These are phyloP conservation scores for Penicillium malachiteum DNA, from an alignment of 495 filamentous ascomycete species.

Conservation along the genomic window DNA sequence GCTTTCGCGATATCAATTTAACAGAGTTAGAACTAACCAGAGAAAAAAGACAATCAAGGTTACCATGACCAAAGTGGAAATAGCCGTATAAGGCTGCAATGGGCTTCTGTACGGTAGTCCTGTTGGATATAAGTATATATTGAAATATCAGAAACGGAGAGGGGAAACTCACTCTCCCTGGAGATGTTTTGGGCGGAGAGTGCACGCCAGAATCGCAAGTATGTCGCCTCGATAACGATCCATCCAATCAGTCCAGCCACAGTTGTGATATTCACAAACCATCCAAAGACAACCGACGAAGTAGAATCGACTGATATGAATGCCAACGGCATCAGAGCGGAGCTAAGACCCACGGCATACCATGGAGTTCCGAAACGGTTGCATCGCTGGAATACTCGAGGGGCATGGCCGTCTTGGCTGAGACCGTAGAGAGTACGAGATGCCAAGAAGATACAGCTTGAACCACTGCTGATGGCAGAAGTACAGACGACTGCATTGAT, in stretches of 20 bases:
- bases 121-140: constrained; percentile 2
- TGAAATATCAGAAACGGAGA: background rate
- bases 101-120: constrained; percentile 8
- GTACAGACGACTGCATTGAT: constrained; percentile 47
- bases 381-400: constrained; percentile 42
- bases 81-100: constrained; percentile 9
- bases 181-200: constrained; percentile 40
- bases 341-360: constrained; percentile 44
- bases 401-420: constrained; percentile 35
- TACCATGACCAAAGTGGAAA: constrained; percentile 4
- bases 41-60: constrained; percentile 6
- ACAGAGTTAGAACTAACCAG: constrained; percentile 1
- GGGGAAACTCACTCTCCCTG: constrained; percentile 1
- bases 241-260: constrained; percentile 51
- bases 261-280: constrained; percentile 52
- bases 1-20: background rate
- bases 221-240: constrained; percentile 50
- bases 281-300: constrained; percentile 54
- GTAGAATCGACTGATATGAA: constrained; percentile 52
- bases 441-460: constrained; percentile 42
- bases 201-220: constrained; percentile 53
- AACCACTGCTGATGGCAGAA: constrained; percentile 32
- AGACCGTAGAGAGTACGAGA: constrained; percentile 41
- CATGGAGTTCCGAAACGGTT: constrained; percentile 61
- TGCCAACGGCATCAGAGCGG: constrained; percentile 47